Evolutionary conservation across 257 asterid genomes (phyloP).

Genomic region (Nicotiana attenuata): DNA sequence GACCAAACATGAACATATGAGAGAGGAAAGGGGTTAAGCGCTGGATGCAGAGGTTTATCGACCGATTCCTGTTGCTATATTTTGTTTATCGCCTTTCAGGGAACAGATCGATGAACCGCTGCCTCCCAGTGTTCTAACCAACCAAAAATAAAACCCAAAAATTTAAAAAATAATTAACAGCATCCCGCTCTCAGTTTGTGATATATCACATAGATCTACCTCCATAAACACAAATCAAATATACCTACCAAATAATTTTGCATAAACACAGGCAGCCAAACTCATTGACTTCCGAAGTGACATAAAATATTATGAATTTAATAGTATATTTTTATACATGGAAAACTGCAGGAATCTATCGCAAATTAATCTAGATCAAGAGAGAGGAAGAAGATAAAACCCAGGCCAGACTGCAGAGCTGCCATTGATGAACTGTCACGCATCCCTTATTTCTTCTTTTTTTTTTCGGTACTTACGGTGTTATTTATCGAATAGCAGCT

Average conservation of each 20-base stretch:
- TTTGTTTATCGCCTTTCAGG: constrained; percentile 15
- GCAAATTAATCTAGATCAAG: neutral
- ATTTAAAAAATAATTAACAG: neutral
- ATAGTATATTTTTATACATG: neutral
- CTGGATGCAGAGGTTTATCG: constrained; percentile 52
- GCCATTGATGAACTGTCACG: constrained; percentile 8
- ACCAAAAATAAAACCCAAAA: neutral
- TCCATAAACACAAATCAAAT: neutral
- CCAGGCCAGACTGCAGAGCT: neutral
- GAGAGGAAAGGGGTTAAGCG: constrained; percentile 10
- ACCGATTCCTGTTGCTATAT: constrained; percentile 23
- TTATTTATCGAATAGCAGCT: neutral
- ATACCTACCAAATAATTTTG: neutral
- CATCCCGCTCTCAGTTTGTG: neutral
- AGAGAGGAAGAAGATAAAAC: neutral
- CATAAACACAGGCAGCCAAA: too few relatives aligned
- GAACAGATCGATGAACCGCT: constrained; percentile 48
- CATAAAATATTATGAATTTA: neutral
- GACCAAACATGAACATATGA: neutral
- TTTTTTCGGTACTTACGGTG: neutral
- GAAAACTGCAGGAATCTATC: neutral
- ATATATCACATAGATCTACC: neutral
- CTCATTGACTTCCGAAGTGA: neutral
- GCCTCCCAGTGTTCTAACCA: constrained; percentile 36
- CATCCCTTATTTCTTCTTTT: neutral